Percentiles rank a stretch among this genome's conserved stretches.
Evolutionary conservation across 345 rosid species (phyloP).

Genomic region (Toxicodendron radicans): DNA sequence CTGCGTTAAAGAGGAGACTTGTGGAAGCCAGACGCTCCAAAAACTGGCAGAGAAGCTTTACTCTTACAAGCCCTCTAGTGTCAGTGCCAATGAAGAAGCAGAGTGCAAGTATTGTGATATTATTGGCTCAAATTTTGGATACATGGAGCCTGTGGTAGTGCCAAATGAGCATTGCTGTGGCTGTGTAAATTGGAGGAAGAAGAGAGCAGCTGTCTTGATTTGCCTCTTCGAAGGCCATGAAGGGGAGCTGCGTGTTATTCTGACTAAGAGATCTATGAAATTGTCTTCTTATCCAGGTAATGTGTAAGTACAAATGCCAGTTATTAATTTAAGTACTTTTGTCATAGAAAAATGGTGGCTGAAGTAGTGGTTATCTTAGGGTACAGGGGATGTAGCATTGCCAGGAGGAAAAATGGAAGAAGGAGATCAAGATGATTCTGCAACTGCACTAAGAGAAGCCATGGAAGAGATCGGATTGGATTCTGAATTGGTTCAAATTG

Average conservation of each 20-base stretch:
- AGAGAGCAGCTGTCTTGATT: conserved; percentile 46
- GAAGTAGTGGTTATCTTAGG: background rate
- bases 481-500: conserved; percentile 37
- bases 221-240: conserved; percentile 36
- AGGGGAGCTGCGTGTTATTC: conserved; percentile 43
- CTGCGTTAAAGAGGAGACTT: background rate
- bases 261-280: conserved; percentile 44
- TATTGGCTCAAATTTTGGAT: background rate
- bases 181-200: conserved; percentile 20
- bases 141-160: background rate
- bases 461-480: conserved; percentile 43
- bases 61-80: background rate
- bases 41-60: conserved; percentile 29
- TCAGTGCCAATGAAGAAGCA: background rate
- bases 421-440: conserved; percentile 33
- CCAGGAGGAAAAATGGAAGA: conserved; percentile 51
- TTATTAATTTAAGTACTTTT: background rate
- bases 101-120: background rate
- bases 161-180: background rate
- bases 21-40: conserved; percentile 16
- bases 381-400: conserved; percentile 44
- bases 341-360: background rate
- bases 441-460: conserved; percentile 42
- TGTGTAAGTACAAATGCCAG: background rate
- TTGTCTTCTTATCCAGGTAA: conserved; percentile 41